Percentiles rank a stretch among this genome's conserved stretches.
phyloP scores from a whole-genome alignment of 73 alveolate genomes.

The Tetrahymena thermophila region DNA sequence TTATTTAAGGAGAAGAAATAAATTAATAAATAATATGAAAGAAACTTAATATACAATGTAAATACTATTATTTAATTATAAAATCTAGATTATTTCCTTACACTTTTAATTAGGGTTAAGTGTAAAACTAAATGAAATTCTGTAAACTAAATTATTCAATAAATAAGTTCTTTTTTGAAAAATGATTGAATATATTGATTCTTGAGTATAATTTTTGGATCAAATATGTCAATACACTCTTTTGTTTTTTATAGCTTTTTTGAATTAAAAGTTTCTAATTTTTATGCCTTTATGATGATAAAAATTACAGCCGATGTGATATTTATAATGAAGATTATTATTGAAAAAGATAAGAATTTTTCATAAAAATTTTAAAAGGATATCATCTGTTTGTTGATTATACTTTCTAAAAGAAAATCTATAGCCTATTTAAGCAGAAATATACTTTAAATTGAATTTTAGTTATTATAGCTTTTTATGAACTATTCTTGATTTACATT shows the following conservation, averaged over 20 bases:
- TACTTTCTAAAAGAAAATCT: not conserved
- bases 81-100: not conserved
- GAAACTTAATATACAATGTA: too few relatives aligned
- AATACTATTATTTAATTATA: too few relatives aligned
- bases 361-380: not conserved
- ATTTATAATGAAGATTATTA: not conserved
- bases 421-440: not conserved
- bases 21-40: too few relatives aligned
- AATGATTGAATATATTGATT: not conserved
- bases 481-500: not conserved
- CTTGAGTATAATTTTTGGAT: not conserved
- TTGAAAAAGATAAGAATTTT: not conserved
- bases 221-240: not conserved
- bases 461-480: not conserved
- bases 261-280: not conserved
- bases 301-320: not conserved
- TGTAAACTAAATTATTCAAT: not conserved
- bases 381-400: not conserved
- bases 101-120: not conserved
- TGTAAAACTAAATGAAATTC: too few relatives aligned
- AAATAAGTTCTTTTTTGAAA: not conserved
- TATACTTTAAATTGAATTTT: not conserved
- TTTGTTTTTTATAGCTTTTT: not conserved
- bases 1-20: too few relatives aligned
- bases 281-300: not conserved